Evolutionary conservation across 208 protist genomes (phyloP), one percentile per base, ranked within the genome.

Genomic region (Trypanosomatidae sp.): DNA sequence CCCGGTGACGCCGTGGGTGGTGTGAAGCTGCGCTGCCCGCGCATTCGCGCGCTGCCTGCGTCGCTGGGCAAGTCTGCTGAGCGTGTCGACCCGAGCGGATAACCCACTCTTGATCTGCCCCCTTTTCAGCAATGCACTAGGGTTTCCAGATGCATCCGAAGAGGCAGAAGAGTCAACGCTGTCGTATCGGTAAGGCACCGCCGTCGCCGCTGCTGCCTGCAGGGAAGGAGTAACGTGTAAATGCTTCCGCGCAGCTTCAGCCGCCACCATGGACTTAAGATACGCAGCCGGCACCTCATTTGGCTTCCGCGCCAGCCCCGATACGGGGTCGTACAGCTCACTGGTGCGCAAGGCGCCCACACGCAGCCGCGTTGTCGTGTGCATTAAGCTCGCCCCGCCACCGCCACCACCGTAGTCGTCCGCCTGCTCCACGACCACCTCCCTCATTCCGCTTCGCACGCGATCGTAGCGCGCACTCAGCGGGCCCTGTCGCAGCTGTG

Each of bases 241-340:
- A 59, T 36, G 28, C 22, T 25, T 25, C 53, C 25, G 53, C 25
- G 53, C 55, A 33, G 55, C 55, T 15, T 59, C 55, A 19, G 47
- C 17, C 55, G 55, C 55, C 55, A 25, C 28, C 3, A 59, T 33
- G n/a, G 55, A 59, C 62, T 13, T 17, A 17, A 82, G 36, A 33
- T 74, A 82, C 25, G n/a, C 28, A 7, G 62, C 52, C 3, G 71
- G 69, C 12, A 82, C 68, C 68, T 77, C 77, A n/a, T 71, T 82
- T 22, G 71, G 72, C 47, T 77, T 77, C 15, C 73, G 59, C 3
- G 53, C 12, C 47, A 72, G 70, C 1, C 76, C 76, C 8, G 76
- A 76, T 19, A 66, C 17, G 6, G 53, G 71, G 50, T 81, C 76
- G 44, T 53, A 74, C 59, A 81, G 66, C 28, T 62, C 76, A n/a